These are phyloP conservation scores for Fonsecaea pedrosoi DNA, from an alignment of 2,329 filamentous ascomycete species.

Conservation along the genomic window DNA sequence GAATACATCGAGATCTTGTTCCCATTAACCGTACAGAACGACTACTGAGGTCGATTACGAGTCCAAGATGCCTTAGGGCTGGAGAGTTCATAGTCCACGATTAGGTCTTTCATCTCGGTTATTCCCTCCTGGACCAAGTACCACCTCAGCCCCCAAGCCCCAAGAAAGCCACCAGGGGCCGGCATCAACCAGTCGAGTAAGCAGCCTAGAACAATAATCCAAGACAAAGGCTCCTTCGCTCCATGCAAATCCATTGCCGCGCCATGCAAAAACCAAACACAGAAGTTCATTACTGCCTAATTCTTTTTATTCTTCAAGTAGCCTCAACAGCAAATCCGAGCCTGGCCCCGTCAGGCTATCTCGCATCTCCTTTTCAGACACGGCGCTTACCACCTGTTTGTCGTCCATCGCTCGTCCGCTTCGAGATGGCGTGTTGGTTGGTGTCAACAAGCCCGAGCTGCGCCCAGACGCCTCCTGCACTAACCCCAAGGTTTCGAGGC, in stretches of 20 bases:
- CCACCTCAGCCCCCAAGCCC: not conserved
- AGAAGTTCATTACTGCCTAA: conserved; percentile 13
- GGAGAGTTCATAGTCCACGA: no score
- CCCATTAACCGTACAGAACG: not conserved
- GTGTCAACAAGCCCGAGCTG: conserved; percentile 68
- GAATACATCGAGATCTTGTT: not conserved
- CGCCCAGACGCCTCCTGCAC: conserved; percentile 73
- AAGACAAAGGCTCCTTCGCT: conserved; percentile 27
- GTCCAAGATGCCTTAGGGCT: not conserved
- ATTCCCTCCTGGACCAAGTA: not conserved
- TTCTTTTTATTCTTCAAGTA: conserved; percentile 44
- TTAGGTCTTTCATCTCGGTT: not conserved
- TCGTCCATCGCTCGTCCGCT: conserved; percentile 69
- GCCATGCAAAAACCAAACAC: conserved; percentile 26
- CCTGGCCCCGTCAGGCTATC: conserved; percentile 68
- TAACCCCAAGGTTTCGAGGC: conserved; percentile 84
- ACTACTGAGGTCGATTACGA: not conserved
- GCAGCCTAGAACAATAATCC: conserved; percentile 14
- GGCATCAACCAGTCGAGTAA: conserved; percentile 4
- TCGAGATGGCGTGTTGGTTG: conserved; percentile 69
- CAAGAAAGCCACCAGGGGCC: not conserved
- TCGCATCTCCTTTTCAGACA: conserved; percentile 79
- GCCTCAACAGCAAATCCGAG: conserved; percentile 52
- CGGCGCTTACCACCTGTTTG: conserved; percentile 76
- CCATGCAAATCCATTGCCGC: conserved; percentile 18